Percentiles rank a stretch among this genome's conserved stretches.
Conservation (phyloP, 1,284 basidiomycete genomes). For the Leccinum angustisporum region DNA sequence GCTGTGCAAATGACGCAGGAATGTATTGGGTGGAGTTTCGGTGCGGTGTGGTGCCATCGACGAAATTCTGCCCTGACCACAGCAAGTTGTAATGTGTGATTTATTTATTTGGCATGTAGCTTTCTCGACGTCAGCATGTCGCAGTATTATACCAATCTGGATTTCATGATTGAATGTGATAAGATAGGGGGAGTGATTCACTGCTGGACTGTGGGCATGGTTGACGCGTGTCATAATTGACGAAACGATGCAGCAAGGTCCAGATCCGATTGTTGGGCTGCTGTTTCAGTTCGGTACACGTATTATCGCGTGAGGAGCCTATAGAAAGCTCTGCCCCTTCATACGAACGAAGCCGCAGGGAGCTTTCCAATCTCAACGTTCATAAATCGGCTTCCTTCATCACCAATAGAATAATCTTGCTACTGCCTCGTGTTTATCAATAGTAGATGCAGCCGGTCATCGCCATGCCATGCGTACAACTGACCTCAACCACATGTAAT, state of each 20-base stretch:
- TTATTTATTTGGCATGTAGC: conserved; percentile 15
- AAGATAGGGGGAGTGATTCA: conserved; percentile 13
- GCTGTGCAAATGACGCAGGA: conserved; percentile 5
- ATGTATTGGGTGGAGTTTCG: conserved; percentile 12
- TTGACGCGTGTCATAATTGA: conserved; percentile 22
- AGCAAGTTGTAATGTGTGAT: neutral
- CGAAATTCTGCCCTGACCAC: neutral
- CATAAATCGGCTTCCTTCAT: neutral
- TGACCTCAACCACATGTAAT: conserved; percentile 32
- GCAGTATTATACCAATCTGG: conserved; percentile 9
- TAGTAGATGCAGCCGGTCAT: conserved; percentile 14
- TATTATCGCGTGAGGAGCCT: conserved; percentile 10
- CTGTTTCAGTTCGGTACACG: conserved; percentile 12
- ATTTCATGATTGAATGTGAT: conserved; percentile 30
- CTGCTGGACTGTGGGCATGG: conserved; percentile 14
- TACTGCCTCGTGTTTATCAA: conserved; percentile 29
- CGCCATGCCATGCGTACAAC: conserved; percentile 27
- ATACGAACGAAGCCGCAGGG: conserved; percentile 17
- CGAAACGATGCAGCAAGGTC: neutral
- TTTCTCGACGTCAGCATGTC: conserved; percentile 11
- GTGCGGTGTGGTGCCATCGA: conserved; percentile 6
- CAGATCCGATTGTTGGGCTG: conserved; percentile 5
- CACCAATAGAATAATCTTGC: conserved; percentile 5
- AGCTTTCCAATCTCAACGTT: conserved; percentile 18
- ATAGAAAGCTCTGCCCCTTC: conserved; percentile 2